Evolutionary conservation across 164 flowering plant species (phyloP).

Genomic region (Vitis rotundifolia): DNA sequence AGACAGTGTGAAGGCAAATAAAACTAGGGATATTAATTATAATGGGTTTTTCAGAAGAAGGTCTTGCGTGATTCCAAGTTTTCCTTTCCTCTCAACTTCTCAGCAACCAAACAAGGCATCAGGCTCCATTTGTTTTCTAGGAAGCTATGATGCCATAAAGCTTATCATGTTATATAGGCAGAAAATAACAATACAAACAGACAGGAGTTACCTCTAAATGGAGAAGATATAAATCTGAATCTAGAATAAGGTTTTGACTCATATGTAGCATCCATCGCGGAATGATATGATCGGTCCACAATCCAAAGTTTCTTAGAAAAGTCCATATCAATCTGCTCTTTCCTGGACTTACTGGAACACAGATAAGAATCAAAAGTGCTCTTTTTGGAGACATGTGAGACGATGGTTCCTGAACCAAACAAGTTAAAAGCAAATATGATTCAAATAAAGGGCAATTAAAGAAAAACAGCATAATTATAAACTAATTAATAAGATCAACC

Average conservation of each 20-base stretch:
- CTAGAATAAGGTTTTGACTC: constrained; percentile 71
- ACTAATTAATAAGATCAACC: too few species aligned
- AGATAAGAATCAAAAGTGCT: constrained; percentile 55
- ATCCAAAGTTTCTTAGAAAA: constrained; percentile 77
- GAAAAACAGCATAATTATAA: too few species aligned
- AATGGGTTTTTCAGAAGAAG: too few species aligned
- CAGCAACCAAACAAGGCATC: too few species aligned
- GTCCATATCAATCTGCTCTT: constrained; percentile 81
- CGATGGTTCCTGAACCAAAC: constrained; percentile 10
- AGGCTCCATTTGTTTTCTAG: background rate
- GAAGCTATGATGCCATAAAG: too few species aligned
- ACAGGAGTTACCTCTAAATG: constrained; percentile 65
- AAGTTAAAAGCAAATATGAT: constrained; percentile 25
- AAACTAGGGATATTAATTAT: background rate
- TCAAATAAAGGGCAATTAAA: too few species aligned
- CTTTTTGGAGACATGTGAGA: constrained; percentile 9
- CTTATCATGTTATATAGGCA: background rate
- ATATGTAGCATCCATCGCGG: constrained; percentile 91
- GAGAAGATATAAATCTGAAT: constrained; percentile 89
- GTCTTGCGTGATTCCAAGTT: too few species aligned
- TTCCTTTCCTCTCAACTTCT: too few species aligned
- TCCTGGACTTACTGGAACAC: constrained; percentile 91
- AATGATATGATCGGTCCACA: constrained; percentile 64
- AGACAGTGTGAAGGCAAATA: background rate
- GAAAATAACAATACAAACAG: constrained; percentile 2